Base-by-base conservation (phyloP, 2,329 filamentous ascomycete species). In the Paracoccidioides lutzii region DNA sequence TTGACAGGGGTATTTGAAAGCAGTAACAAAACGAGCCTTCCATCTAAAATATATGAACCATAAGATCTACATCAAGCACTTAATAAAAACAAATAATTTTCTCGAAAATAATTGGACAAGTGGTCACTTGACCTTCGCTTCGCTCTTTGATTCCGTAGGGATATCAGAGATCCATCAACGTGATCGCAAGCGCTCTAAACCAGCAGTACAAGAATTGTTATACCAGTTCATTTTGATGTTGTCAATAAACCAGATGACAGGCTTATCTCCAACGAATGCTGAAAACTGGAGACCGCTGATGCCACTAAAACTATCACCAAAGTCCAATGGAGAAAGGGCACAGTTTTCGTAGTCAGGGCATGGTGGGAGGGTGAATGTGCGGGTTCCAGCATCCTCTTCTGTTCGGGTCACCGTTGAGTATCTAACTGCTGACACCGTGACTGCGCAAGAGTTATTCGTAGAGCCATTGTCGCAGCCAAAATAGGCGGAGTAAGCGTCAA, bases 141-240 rank as follows among this genome's bases (percentile, higher is more conserved):
- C 42, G 15, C 35, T 40, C 32, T 50, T 28, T 28, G 33, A 28
- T 50, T 15, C 15, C 22, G 5, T 9, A 4, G n/a, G 10, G 12
- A 10, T 10, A 33, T 6, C 12, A 12, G 6, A 32, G 5, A 35
- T 6, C 8, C 53, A 40, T 32, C 49, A 54, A 22, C 57, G 54
- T 7, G 50, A 46, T n/a, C 54, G 57, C 10, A 55, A 32, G 10
- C 59, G 59, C 45, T 56, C 15, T 40, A 53, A 35, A 12, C 72
- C 77, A 53, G 77, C 76, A 40, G 66, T 69, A 59, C 77, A 79
- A 43, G 67, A 75, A 58, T 74, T 74, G 66, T 79, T 74, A 55
- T 66, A 71, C 77, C 77, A 80, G 44, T 68, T 71, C 62, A 78
- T 63, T 48, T 69, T 59, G 55, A 79, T 61, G 56, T 76, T 70